phyloP scores from a whole-genome alignment of 208 protist genomes.

The Trichomonas vaginalis region DNA sequence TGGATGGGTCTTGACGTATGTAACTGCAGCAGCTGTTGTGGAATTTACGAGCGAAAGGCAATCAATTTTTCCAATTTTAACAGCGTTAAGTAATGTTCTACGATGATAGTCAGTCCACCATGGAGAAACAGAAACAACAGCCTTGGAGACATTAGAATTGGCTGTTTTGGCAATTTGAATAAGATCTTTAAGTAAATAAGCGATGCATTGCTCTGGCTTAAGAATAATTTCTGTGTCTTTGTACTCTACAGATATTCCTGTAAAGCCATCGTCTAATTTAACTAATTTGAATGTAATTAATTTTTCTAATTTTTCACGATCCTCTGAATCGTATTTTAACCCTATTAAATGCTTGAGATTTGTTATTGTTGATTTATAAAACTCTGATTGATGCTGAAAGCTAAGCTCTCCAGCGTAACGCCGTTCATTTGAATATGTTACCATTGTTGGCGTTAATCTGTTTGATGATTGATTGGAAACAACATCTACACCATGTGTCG shows the following conservation, averaged over 20 bases:
- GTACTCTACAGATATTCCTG: background rate
- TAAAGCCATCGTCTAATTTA: background rate
- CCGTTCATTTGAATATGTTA: background rate
- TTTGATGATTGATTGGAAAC: background rate
- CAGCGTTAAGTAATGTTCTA: background rate
- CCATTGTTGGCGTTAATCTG: background rate
- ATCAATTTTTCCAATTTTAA: background rate
- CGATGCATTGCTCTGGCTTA: background rate
- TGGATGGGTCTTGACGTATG: background rate
- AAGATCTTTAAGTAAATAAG: background rate
- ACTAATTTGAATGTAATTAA: background rate
- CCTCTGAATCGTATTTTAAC: background rate
- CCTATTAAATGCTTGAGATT: background rate
- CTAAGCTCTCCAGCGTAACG: background rate
- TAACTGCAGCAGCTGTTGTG: background rate
- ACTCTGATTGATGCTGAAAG: background rate
- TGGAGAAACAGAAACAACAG: background rate
- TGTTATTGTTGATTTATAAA: background rate
- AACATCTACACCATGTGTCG: background rate
- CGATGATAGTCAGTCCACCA: background rate
- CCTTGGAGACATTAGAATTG: background rate
- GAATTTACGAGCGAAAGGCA: background rate
- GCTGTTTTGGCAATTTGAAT: background rate
- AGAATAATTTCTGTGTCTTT: background rate
- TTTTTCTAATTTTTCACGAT: background rate